Conservation (phyloP, 2,329 filamentous ascomycete genomes). For the Zalaria sp. region DNA sequence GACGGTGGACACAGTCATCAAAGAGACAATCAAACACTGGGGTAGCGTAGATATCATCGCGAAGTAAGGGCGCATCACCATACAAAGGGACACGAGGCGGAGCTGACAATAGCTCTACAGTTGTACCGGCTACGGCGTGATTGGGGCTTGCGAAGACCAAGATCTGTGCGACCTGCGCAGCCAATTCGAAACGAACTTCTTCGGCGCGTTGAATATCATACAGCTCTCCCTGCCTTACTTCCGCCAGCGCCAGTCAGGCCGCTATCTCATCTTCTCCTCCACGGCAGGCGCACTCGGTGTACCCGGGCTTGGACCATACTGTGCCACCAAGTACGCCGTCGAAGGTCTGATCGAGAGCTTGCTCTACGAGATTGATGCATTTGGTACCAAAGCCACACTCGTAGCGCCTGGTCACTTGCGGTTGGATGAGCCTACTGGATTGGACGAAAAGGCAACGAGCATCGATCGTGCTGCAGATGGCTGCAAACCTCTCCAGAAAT, state of each 20-base stretch:
- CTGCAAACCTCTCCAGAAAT: slow-evolving; percentile 47
- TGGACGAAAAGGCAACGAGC: slow-evolving; percentile 15
- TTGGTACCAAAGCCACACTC: slow-evolving; percentile 86
- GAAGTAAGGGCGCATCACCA: slow-evolving; percentile 35
- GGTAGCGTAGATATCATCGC: slow-evolving; percentile 71
- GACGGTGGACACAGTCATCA: slow-evolving; percentile 60
- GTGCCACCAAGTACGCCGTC: slow-evolving; percentile 92
- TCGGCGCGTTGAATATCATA: slow-evolving; percentile 87
- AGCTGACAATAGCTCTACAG: slow-evolving; percentile 12
- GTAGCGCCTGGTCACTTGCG: slow-evolving; percentile 84
- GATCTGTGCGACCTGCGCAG: slow-evolving; percentile 89
- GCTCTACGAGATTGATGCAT: slow-evolving; percentile 85
- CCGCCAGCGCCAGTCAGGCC: slow-evolving; percentile 42
- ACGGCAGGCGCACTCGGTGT: slow-evolving; percentile 88
- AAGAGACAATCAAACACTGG: slow-evolving; percentile 58
- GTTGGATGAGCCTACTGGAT: slow-evolving; percentile 54
- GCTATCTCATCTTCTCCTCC: slow-evolving; percentile 90
- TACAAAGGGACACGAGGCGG: neutral
- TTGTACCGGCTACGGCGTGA: slow-evolving; percentile 89
- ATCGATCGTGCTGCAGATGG: slow-evolving; percentile 5
- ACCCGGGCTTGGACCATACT: slow-evolving; percentile 84
- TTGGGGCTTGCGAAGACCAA: slow-evolving; percentile 91
- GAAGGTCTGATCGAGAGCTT: slow-evolving; percentile 93
- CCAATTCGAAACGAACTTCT: slow-evolving; percentile 96
- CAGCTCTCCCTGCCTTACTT: slow-evolving; percentile 82